Percentiles rank a stretch among this genome's conserved stretches.
These are phyloP conservation scores for Dillenia suffruticosa DNA, from an alignment of 164 flowering plant species.

Conservation along the genomic window DNA sequence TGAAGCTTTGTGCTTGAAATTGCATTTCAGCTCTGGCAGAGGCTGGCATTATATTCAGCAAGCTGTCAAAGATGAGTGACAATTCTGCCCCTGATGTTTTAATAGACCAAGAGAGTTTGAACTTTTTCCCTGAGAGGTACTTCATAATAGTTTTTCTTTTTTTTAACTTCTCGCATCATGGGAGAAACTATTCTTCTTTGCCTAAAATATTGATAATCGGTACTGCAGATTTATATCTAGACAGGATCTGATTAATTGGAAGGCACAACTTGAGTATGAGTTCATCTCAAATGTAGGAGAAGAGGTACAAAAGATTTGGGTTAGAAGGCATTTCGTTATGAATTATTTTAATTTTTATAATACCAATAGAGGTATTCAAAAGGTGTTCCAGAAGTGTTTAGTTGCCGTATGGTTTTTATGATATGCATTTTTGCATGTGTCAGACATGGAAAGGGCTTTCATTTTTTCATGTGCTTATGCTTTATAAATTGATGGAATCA, in stretches of 20 bases:
- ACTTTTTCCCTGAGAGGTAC: constrained; percentile 80
- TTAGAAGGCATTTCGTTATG: no score
- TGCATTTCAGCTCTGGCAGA: constrained; percentile 69
- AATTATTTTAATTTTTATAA: no score
- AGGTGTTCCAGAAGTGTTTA: no score
- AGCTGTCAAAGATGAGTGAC: constrained; percentile 36
- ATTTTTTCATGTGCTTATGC: no score
- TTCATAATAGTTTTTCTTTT: background rate
- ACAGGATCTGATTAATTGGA: constrained; percentile 79
- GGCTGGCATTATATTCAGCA: constrained; percentile 79
- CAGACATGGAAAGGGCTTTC: no score
- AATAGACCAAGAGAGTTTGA: constrained; percentile 14
- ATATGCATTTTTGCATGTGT: no score
- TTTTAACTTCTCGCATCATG: background rate
- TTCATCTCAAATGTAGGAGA: constrained; percentile 31
- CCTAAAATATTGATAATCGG: constrained; percentile 1
- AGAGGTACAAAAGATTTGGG: constrained; percentile 42
- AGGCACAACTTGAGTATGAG: constrained; percentile 67
- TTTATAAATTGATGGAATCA: no score
- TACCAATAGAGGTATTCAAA: no score
- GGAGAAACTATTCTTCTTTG: background rate
- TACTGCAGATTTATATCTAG: constrained; percentile 58
- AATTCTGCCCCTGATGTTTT: constrained; percentile 17
- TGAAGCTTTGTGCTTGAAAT: constrained; percentile 10
- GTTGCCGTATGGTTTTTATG: no score